Evolutionary conservation across 1,284 basidiomycete genomes (phyloP), one percentile per base, ranked within the genome.

Genomic region (Moesziomyces globuligerus): DNA sequence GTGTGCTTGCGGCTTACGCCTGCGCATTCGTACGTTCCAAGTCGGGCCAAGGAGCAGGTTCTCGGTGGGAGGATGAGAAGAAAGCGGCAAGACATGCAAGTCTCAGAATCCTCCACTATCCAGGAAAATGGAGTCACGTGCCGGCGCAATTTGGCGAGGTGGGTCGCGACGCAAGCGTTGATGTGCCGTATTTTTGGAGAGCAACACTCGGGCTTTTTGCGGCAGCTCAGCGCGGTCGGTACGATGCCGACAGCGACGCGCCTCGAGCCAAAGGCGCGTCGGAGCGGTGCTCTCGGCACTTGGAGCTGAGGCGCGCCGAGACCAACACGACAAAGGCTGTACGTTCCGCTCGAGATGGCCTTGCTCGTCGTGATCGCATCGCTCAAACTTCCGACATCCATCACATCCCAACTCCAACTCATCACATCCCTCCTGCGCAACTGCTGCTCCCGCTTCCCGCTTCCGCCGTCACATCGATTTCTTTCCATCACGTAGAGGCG

Each of bases 101-200:
- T n/a, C n/a, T n/a, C n/a, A n/a, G n/a, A n/a, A n/a, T n/a, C 29
- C 29, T 32, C 29, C 29, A 32, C 29, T 11, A 24, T 29, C 10
- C 21, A 10, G 43, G 59, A 51, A 36, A 17, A 52, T 7, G 17
- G 43, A 40, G 51, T 66, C 62, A 66, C 62, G 62, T 66, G 62
- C 43, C 11, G 2, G 37, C 20, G 38, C 34, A 24, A 13, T 34
- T 21, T 42, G 9, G 21, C 10, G 15, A 4, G 32, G 40, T 8
- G n/a, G n/a, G 44, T 44, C 53, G 60, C 53, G 62, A 48, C 39
- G 53, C n/a, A 26, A 23, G 9, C 13, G 7, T n/a, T 26, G 20
- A n/a, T 6, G 13, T 5, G 29, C 29, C 13, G 13, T 32, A 15
- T 32, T 32, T 32, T 32, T 32, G 29, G 54, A 65, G 54, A 65